phyloP scores from a whole-genome alignment of 805 yeast species.

The Candida ascalaphidarum region DNA sequence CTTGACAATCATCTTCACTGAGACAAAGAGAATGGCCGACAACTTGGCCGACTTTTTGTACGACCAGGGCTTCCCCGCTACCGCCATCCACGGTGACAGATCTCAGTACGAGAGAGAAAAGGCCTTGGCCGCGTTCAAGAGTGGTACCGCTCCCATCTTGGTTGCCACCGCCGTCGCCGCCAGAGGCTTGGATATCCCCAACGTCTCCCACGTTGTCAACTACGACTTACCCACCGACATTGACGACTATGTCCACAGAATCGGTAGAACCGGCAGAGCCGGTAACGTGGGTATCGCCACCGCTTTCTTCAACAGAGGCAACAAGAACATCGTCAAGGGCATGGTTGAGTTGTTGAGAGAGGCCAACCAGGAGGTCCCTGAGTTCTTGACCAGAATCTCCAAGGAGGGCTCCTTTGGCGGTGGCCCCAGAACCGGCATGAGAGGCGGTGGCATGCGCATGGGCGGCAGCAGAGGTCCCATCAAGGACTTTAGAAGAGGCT shows the following conservation, averaged over 20 bases:
- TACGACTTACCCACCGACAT: conserved; percentile 95
- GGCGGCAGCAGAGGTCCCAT: conserved; percentile 33
- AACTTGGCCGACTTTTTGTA: conserved; percentile 86
- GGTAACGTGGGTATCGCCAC: conserved; percentile 99
- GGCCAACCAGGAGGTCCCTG: conserved; percentile 97
- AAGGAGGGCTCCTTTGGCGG: conserved; percentile 62
- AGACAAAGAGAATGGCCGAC: conserved; percentile 98
- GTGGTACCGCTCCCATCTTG: conserved; percentile 85
- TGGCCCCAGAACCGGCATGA: conserved; percentile 17
- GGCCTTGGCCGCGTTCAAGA: conserved; percentile 89
- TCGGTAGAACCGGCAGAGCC: conserved; percentile 99
- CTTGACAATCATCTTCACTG: conserved; percentile 90
- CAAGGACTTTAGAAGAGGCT: conserved; percentile 47
- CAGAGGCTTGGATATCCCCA: conserved; percentile 99
- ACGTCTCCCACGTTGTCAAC: conserved; percentile 95
- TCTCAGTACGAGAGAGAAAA: conserved; percentile 96
- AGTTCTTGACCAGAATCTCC: conserved; percentile 69
- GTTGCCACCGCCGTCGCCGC: conserved; percentile 99
- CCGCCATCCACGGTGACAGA: conserved; percentile 99
- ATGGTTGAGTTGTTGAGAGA: conserved; percentile 80
- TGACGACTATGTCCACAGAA: conserved; percentile 98
- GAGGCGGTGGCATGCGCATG: conserved; percentile 14
- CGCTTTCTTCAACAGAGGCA: conserved; percentile 95
- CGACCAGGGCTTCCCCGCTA: conserved; percentile 87
- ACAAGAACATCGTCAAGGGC: conserved; percentile 82